Evolutionary conservation across 1,284 basidiomycete species (phyloP).

Genomic region (Rugosomyces carneus): DNA sequence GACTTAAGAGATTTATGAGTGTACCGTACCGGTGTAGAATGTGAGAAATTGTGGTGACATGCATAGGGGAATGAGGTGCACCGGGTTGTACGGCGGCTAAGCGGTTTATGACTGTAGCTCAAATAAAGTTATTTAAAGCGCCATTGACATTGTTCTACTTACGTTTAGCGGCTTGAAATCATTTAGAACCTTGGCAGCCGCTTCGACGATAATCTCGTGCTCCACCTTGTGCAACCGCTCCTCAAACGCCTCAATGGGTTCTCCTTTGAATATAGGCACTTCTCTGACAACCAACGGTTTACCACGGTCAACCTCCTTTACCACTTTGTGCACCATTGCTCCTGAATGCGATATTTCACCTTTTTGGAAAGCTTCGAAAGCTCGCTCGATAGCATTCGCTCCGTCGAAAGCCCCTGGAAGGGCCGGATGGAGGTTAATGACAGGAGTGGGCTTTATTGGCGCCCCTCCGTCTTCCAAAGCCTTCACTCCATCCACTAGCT

Average conservation of each 20-base stretch:
- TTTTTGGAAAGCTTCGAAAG: conserved; percentile 82
- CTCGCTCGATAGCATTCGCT: conserved; percentile 83
- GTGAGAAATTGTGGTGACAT: no score
- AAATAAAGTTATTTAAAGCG: not conserved
- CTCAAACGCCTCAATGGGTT: conserved; percentile 74
- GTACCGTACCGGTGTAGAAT: no score
- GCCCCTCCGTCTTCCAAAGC: conserved; percentile 26
- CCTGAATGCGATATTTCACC: conserved; percentile 79
- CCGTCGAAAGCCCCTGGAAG: conserved; percentile 95
- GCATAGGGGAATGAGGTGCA: not conserved
- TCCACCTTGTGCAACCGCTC: conserved; percentile 78
- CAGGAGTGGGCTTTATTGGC: conserved; percentile 44
- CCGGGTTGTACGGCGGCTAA: not conserved
- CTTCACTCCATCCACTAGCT: conserved; percentile 40
- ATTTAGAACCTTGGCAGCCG: conserved; percentile 65
- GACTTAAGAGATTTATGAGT: no score
- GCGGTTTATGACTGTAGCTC: not conserved
- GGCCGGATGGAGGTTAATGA: conserved; percentile 97
- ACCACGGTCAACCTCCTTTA: conserved; percentile 91
- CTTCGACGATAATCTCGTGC: conserved; percentile 90
- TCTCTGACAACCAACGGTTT: conserved; percentile 81
- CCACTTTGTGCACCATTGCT: conserved; percentile 92
- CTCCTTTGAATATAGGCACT: conserved; percentile 41
- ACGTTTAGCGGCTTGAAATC: conserved; percentile 1
- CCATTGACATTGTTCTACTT: not conserved